A percentile compares a stretch with the other conserved stretches of the same genome.
Evolutionary conservation across 345 rosid genomes (phyloP).

Genomic region (Turritis glabra): DNA sequence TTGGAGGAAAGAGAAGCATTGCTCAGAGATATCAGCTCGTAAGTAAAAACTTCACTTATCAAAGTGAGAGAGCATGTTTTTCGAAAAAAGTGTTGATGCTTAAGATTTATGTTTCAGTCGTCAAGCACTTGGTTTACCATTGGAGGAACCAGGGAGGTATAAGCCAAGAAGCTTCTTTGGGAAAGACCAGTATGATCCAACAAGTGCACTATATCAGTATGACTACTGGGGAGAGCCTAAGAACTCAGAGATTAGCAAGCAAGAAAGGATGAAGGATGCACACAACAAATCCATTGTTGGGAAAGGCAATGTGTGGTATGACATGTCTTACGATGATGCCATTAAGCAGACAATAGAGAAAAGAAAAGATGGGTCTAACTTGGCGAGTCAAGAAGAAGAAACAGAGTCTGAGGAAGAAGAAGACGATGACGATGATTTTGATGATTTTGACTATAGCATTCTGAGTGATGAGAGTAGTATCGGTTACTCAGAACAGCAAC

Average conservation of each 20-base stretch:
- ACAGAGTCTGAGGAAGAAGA: slow-evolving; percentile 29
- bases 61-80: slow-evolving; percentile 4
- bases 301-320: slow-evolving; percentile 76
- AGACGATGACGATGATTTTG: slow-evolving; percentile 49
- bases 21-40: slow-evolving; percentile 94
- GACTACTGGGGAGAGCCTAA: slow-evolving; percentile 97
- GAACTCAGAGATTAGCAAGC: slow-evolving; percentile 85
- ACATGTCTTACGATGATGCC: slow-evolving; percentile 77
- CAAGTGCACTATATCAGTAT: slow-evolving; percentile 71
- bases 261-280: slow-evolving; percentile 66
- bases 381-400: slow-evolving; percentile 42
- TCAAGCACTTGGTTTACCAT: slow-evolving; percentile 80
- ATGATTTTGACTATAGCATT: slow-evolving; percentile 74
- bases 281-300: slow-evolving; percentile 90
- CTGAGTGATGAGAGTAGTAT: slow-evolving; percentile 49
- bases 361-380: slow-evolving; percentile 54
- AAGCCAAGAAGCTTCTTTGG: slow-evolving; percentile 77
- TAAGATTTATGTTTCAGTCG: slow-evolving; percentile 50
- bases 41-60: slow-evolving; percentile 4
- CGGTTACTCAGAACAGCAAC: slow-evolving; percentile 55
- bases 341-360: slow-evolving; percentile 59
- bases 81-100: neutral
- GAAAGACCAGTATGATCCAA: slow-evolving; percentile 86
- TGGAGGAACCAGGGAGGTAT: slow-evolving; percentile 94
- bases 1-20: slow-evolving; percentile 95